Conservation (phyloP, 2,329 filamentous ascomycete species). For the Polychaeton citri region DNA sequence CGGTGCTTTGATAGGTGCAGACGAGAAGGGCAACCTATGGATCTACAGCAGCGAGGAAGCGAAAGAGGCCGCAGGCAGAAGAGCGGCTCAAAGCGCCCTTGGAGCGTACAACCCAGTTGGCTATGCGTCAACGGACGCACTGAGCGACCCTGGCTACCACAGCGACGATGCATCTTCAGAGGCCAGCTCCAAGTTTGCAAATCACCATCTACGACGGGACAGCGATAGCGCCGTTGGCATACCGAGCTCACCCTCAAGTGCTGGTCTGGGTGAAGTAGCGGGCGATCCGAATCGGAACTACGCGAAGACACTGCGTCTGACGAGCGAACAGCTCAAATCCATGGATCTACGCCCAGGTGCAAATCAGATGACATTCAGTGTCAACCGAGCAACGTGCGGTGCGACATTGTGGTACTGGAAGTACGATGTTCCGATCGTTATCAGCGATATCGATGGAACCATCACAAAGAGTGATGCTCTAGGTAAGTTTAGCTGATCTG, state of each 20-base stretch:
- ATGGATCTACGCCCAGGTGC: constrained; percentile 71
- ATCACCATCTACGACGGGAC: constrained; percentile 50
- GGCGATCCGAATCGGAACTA: constrained; percentile 74
- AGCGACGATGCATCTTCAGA: constrained; percentile 62
- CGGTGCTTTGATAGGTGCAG: constrained; percentile 83
- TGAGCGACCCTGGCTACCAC: constrained; percentile 89
- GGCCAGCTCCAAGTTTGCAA: constrained; percentile 16
- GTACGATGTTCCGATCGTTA: constrained; percentile 82
- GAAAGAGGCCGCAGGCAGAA: constrained; percentile 71
- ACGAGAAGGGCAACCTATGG: constrained; percentile 96
- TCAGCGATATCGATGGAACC: constrained; percentile 96
- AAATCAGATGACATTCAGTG: constrained; percentile 90
- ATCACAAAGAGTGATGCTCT: constrained; percentile 62
- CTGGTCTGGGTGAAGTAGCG: constrained; percentile 19
- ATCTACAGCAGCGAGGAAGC: constrained; percentile 97
- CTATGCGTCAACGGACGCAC: constrained; percentile 58
- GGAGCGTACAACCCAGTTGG: constrained; percentile 37
- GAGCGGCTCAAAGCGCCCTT: constrained; percentile 29
- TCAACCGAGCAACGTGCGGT: constrained; percentile 83
- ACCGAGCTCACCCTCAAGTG: constrained; percentile 44
- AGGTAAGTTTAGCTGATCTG: no score
- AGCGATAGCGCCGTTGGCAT: constrained; percentile 57
- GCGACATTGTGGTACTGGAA: constrained; percentile 93
- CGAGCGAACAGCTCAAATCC: constrained; percentile 85
- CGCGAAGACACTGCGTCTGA: constrained; percentile 88